Evolutionary conservation across 768 basidiomycete species (phyloP), one percentile per base, ranked within the genome.

Genomic region (Cantharellus cinnabarinus): DNA sequence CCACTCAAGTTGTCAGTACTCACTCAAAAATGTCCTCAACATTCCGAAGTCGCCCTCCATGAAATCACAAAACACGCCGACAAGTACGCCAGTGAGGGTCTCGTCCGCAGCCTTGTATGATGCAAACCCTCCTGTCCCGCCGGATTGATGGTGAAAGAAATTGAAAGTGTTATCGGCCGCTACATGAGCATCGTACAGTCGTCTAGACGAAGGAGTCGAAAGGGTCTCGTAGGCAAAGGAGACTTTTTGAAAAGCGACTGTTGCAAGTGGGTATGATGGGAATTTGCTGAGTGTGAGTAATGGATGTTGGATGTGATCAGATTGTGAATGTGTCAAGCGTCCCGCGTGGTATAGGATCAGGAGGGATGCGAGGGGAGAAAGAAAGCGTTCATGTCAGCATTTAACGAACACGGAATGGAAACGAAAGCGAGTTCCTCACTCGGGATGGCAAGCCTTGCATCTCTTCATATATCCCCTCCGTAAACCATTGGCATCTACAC

Each of bases 31-130:
- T 0, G 79, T 79, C 59, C 84, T 77, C 66, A 89, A 81, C 67
- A 88, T 79, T 67, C 89, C 85, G n/a, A 90, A 71, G 69, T 90
- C 88, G 3, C 88, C 89, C 58, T 89, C 84, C 51, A 90, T 69
- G 63, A 89, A 85, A 65, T 91, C 89, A 61, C 79, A 81, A 67
- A 89, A 79, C 5, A 88, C 80, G 37, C 80, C 78, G 40, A 85
- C 67, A 41, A 90, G 71, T 15, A 89, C 86, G 58, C 79, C 76
- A 55, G 80, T 74, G 59, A 91, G 78, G 1, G 89, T 90, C 64
- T 90, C 84, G 61, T 91, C 85, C 0, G 84, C 60, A 44, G 58
- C 10, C 52, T 29, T 54, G 54, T 41, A 35, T 7, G 10, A 50
- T 7, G 42, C 10, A 29, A 29, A 50, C 83, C 59, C 80, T 73